These are phyloP conservation scores for Penicillium verhagenii DNA, from an alignment of 495 filamentous ascomycete species.

Conservation along the genomic window DNA sequence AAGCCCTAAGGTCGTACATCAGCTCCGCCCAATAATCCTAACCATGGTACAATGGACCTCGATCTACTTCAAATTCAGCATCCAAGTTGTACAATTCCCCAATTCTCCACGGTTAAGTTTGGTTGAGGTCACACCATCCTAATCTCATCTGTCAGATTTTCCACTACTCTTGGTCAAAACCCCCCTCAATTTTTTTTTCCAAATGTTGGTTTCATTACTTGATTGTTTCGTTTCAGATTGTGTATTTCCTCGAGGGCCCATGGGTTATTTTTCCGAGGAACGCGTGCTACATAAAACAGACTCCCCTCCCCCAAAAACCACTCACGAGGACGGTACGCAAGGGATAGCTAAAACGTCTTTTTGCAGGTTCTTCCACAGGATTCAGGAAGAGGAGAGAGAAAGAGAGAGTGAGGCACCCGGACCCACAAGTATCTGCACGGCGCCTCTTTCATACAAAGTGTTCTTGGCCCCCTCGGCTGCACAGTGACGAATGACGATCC, in stretches of 20 bases:
- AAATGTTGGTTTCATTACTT: too few relatives aligned
- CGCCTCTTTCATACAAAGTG: conserved; percentile 8
- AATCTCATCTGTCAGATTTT: neutral
- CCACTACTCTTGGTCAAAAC: neutral
- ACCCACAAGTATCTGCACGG: conserved; percentile 19
- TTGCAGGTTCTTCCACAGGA: too few relatives aligned
- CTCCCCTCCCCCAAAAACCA: too few relatives aligned
- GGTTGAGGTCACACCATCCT: neutral
- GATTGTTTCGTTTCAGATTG: too few relatives aligned
- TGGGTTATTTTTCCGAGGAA: neutral
- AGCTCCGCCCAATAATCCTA: conserved; percentile 1
- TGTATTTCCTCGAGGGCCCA: neutral
- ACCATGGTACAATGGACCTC: neutral
- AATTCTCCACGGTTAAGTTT: neutral
- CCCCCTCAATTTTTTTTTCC: too few relatives aligned
- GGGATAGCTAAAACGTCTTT: conserved; percentile 14
- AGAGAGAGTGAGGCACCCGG: conserved; percentile 7
- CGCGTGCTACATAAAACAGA: conserved; percentile 11
- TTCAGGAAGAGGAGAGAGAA: too few relatives aligned
- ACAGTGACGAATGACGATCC: conserved; percentile 9
- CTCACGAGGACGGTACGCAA: conserved; percentile 32
- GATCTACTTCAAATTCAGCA: neutral
- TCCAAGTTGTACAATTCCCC: neutral
- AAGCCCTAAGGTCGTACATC: conserved; percentile 1
- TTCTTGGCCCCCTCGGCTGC: conserved; percentile 4